Conservation (phyloP, 2,329 filamentous ascomycete species). For the Helicocarpus griseus region DNA sequence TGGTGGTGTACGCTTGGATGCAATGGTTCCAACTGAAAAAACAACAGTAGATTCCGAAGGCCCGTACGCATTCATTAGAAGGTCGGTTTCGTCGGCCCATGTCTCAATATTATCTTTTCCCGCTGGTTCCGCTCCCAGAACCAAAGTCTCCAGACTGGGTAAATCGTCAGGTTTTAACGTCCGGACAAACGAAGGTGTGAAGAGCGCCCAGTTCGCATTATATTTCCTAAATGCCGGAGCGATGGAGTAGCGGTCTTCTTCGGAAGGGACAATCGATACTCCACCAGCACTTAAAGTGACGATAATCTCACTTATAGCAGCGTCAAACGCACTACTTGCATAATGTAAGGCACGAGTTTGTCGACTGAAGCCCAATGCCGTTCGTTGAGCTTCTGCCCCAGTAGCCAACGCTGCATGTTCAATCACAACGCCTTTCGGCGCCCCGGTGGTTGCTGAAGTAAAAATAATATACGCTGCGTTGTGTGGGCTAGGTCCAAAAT, state of each 20-base stretch:
- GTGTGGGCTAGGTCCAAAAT: not conserved
- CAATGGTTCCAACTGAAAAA: not conserved
- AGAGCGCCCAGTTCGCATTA: constrained; percentile 36
- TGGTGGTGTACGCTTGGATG: constrained; percentile 1
- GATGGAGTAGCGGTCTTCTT: constrained; percentile 30
- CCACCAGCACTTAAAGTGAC: constrained; percentile 27
- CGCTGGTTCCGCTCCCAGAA: constrained; percentile 26
- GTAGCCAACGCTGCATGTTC: constrained; percentile 30
- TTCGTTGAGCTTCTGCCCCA: constrained; percentile 21
- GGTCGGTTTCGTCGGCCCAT: constrained; percentile 20
- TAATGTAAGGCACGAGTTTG: constrained; percentile 31
- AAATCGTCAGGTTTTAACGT: constrained; percentile 26
- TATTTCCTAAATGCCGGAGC: not conserved
- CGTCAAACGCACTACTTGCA: constrained; percentile 38
- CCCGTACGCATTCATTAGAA: constrained; percentile 29
- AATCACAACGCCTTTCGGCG: constrained; percentile 28
- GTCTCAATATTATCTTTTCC: constrained; percentile 19
- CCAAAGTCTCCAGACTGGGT: constrained; percentile 23
- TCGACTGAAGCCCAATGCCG: constrained; percentile 14
- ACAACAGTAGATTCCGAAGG: constrained; percentile 8
- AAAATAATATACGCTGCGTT: constrained; percentile 25
- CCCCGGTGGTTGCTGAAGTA: constrained; percentile 24
- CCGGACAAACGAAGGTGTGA: constrained; percentile 46
- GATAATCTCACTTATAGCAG: constrained; percentile 33
- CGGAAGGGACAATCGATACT: constrained; percentile 37